Evolutionary conservation across 2,329 filamentous ascomycete genomes (phyloP), one percentile per base, ranked within the genome.

Genomic region (Fusarium lyarnte): DNA sequence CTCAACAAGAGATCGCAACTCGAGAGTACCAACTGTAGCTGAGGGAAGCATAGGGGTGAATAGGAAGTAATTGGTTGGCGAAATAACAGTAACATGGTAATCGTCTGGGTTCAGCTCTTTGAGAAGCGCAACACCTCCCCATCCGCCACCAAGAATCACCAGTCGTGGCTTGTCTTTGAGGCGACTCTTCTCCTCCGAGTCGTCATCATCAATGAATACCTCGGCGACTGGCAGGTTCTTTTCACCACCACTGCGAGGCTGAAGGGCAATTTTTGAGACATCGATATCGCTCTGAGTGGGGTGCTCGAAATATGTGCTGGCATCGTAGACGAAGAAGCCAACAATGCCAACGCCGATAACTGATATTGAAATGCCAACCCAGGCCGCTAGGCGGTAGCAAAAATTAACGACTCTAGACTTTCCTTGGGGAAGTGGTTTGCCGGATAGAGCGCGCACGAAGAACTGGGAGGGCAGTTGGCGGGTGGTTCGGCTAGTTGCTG

Each of bases 21-120:
- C 95, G 36, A 99, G 86, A 0, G 96, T 99, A 17, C 97, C 97
- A 10, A 99, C 96, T 0, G 97, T 99, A 12, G 96, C 97, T 38
- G 94, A 97, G 4, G 96, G 96, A 46, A 99, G 87, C 95, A 99
- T 98, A 2, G 96, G 96, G 4, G 96, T 99, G 82, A 99, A 99
- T 36, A 99, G 85, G 84, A 99, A 99, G 84, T 98, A 97, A 78
- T 98, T 98, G 39, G 93, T 93, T 0, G 96, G 95, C 17, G 94
- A 97, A 46, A 99, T 92, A 42, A 99, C 92, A 8, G 95, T 98
- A 74, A 99, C 92, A 81, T 99, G 95, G 80, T 98, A 99, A 76
- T 98, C 94, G 17, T 95, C 94, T 0, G 94, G 92, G 70, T 95
- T 93, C 70, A 99, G 83, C 70, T 94, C 92, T 84, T 99, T 99